These are phyloP conservation scores for Botryosphaeria dothidea DNA, from an alignment of 2,329 filamentous ascomycete genomes.

Conservation along the genomic window DNA sequence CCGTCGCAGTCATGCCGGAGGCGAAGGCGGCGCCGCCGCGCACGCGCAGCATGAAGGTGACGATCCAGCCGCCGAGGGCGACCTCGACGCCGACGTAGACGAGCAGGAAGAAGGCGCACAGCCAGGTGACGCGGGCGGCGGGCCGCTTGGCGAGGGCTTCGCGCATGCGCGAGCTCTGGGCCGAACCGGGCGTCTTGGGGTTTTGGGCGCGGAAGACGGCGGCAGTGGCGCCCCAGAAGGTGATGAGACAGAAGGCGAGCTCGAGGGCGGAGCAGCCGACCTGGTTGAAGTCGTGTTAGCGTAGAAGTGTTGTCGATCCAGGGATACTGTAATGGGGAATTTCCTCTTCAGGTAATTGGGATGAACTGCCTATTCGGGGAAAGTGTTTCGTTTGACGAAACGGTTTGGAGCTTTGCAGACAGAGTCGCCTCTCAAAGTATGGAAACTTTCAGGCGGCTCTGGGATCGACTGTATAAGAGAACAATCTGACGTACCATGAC, in stretches of 20 bases:
- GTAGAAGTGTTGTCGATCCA: background rate
- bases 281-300: constrained; percentile 24
- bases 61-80: constrained; percentile 76
- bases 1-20: constrained; percentile 73
- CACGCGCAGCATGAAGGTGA: constrained; percentile 82
- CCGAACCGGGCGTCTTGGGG: constrained; percentile 42
- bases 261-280: constrained; percentile 60
- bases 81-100: constrained; percentile 80
- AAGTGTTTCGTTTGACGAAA: background rate
- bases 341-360: background rate
- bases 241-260: constrained; percentile 49
- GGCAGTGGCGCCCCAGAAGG: constrained; percentile 67
- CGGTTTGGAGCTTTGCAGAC: too few relatives aligned
- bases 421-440: too few relatives aligned
- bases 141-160: constrained; percentile 50
- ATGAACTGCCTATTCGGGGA: background rate
- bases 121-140: constrained; percentile 64
- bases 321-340: background rate
- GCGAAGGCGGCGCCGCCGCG: constrained; percentile 68
- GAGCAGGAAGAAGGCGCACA: constrained; percentile 72
- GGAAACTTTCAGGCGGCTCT: too few relatives aligned
- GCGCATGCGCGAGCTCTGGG: constrained; percentile 44
- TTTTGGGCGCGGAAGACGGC: constrained; percentile 57
- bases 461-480: background rate
- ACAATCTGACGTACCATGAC: constrained; percentile 59